Evolutionary conservation across 495 filamentous ascomycete species (phyloP).

Genomic region (Penicillium soppii): DNA sequence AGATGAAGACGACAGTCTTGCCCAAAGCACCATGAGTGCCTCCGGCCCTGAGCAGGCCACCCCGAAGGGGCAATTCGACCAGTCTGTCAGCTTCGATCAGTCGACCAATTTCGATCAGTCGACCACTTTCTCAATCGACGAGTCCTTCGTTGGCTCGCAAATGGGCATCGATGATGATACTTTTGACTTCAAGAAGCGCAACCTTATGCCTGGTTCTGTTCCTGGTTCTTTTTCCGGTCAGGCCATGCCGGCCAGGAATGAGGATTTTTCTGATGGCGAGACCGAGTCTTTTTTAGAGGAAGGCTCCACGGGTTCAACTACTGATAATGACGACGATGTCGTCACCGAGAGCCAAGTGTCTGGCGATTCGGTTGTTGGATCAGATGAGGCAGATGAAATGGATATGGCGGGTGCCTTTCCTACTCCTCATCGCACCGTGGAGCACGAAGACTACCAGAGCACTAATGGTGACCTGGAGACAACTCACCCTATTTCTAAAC

Average conservation of each 20-base stretch:
- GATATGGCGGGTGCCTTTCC: conserved; percentile 77
- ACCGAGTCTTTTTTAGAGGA: conserved; percentile 87
- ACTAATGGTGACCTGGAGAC: conserved; percentile 47
- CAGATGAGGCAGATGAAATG: conserved; percentile 67
- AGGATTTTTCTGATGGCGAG: conserved; percentile 35
- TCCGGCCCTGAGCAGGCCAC: conserved; percentile 54
- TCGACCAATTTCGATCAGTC: conserved; percentile 47
- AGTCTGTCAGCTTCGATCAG: conserved; percentile 43
- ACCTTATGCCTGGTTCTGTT: conserved; percentile 68
- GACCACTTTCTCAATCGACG: conserved; percentile 49
- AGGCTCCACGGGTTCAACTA: conserved; percentile 78
- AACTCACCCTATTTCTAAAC: conserved; percentile 35
- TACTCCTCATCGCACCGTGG: conserved; percentile 62
- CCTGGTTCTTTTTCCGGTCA: conserved; percentile 76
- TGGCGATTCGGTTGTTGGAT: conserved; percentile 68
- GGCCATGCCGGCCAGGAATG: conserved; percentile 54
- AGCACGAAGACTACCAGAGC: conserved; percentile 51
- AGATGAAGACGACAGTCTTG: conserved; percentile 62
- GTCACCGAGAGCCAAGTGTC: conserved; percentile 57
- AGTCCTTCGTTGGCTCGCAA: conserved; percentile 45
- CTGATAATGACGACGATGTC: conserved; percentile 62
- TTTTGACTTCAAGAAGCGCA: conserved; percentile 76
- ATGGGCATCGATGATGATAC: conserved; percentile 70
- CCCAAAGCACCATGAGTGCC: conserved; percentile 57
- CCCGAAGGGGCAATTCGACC: conserved; percentile 45